These are phyloP conservation scores for Mycena alexandri DNA, from an alignment of 768 basidiomycete genomes.

Conservation along the genomic window DNA sequence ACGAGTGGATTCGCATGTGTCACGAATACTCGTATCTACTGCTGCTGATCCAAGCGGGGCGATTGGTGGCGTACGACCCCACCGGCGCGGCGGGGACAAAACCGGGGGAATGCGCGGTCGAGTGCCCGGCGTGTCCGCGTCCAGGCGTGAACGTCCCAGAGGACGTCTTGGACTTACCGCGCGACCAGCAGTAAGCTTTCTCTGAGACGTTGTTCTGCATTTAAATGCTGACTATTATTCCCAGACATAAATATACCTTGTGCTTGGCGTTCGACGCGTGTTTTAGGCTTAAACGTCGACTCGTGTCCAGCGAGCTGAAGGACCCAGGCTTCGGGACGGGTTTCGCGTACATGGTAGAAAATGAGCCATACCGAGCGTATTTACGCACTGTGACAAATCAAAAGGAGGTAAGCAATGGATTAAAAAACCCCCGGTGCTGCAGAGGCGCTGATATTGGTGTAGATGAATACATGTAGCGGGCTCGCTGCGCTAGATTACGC, in stretches of 20 bases:
- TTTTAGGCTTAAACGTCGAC: conserved; percentile 28
- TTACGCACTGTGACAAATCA: conserved; percentile 27
- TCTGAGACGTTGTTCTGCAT: not conserved
- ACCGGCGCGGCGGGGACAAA: conserved; percentile 37
- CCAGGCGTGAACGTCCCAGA: conserved; percentile 45
- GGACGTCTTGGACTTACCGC: conserved; percentile 40
- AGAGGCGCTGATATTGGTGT: not conserved
- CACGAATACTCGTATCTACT: conserved; percentile 42
- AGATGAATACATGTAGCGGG: not conserved
- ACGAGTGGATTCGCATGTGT: conserved; percentile 20
- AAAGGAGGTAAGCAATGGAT: conserved; percentile 21
- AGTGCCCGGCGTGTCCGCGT: conserved; percentile 52
- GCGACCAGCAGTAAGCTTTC: conserved; percentile 32
- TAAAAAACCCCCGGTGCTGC: too few relatives aligned
- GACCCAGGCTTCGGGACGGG: conserved; percentile 11
- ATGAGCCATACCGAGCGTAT: conserved; percentile 27
- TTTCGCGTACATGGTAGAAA: conserved; percentile 28
- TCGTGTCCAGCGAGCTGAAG: conserved; percentile 2
- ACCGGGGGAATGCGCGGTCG: conserved; percentile 44
- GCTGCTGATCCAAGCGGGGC: conserved; percentile 41
- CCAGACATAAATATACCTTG: conserved; percentile 42
- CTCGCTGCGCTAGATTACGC: not conserved
- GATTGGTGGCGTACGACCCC: conserved; percentile 40
- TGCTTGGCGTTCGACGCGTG: conserved; percentile 41
- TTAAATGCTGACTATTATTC: not conserved